Evolutionary conservation across 768 basidiomycete genomes (phyloP).

Genomic region (Hydnomerulius pinastri): DNA sequence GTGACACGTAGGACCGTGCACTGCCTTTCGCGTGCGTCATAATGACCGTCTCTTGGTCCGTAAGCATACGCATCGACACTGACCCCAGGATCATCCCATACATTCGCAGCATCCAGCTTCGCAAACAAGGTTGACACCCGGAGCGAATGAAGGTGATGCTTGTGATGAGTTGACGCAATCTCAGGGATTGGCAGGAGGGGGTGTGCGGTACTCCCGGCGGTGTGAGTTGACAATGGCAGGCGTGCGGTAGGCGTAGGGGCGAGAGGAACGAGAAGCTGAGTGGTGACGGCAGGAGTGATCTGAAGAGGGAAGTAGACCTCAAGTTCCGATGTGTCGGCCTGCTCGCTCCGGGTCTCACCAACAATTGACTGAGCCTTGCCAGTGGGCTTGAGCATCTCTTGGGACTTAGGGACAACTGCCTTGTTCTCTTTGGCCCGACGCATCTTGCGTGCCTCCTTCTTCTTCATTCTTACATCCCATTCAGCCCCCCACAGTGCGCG

Average conservation of each 20-base stretch:
- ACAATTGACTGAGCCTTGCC: conserved; percentile 12
- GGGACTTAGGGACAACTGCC: conserved; percentile 17
- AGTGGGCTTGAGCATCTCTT: conserved; percentile 33
- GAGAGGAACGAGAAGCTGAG: conserved; percentile 73
- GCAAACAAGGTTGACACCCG: conserved; percentile 70
- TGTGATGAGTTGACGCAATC: conserved; percentile 52
- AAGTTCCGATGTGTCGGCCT: conserved; percentile 40
- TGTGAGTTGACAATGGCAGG: conserved; percentile 50
- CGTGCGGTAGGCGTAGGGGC: conserved; percentile 72
- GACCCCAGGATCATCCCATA: conserved; percentile 55
- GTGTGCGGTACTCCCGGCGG: conserved; percentile 18
- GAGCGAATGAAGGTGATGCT: conserved; percentile 56
- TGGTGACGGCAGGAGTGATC: conserved; percentile 47
- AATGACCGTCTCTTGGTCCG: conserved; percentile 37
- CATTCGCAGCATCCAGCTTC: conserved; percentile 65
- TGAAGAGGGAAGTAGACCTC: conserved; percentile 62
- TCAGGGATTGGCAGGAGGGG: conserved; percentile 55
- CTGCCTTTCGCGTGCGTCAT: conserved; percentile 43
- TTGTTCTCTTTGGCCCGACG: conserved; percentile 24
- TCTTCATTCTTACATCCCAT: conserved; percentile 57
- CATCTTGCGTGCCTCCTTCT: conserved; percentile 38
- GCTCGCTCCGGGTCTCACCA: neutral
- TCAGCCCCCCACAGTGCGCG: conserved; percentile 77
- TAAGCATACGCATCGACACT: conserved; percentile 64
- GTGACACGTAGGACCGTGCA: conserved; percentile 69